Base-by-base conservation (phyloP, 169 alveolate species). In the Plasmodium ovale region DNA sequence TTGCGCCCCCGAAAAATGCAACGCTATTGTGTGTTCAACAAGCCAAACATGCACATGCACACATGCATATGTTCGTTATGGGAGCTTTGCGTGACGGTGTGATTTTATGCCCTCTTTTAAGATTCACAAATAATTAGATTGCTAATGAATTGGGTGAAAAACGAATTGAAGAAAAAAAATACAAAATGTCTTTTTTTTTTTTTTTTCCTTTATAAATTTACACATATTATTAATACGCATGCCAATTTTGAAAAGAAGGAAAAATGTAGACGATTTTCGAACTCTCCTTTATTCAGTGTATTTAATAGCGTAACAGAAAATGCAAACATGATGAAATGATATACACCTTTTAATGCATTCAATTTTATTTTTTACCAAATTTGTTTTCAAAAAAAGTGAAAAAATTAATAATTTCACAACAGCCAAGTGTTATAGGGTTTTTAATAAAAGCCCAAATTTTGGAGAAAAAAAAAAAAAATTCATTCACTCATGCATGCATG, bases 161-260 rank as follows among this genome's bases (percentile, higher is more conserved):
- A 69, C 12, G 14, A 54, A 49, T n/a, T 4, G 54, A 2, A 29
- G 21, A 65, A 65, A 65, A 65, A 65, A 23, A 47, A n/a, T 33
- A n/a, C 23, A 65, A 39, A 31, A 27, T 65, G 56, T 31, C 51
- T n/a, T 31, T 35, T 42, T 35, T 68, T 53, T 53, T 68, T 37
- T 65, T 65, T 47, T 31, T 35, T 5, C 54, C 31, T 64, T 14
- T 33, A 68, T 21, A 29, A 69, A 16, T 68, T 68, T 37, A 69
- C 54, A 69, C 82, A 69, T 47, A 47, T 69, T 69, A 49, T 47
- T 31, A 69, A 69, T 47, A 19, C 37, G 39, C 82, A 49, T 69
- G 64, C 29, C 47, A 19, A 68, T 33, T 47, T 54, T 35, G 33
- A 69, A 69, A 27, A 6, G 47, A 49, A 16, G 65, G 6, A 10